These are phyloP conservation scores for Verticillium nubilum DNA, from an alignment of 2,329 filamentous ascomycete genomes.

Conservation along the genomic window DNA sequence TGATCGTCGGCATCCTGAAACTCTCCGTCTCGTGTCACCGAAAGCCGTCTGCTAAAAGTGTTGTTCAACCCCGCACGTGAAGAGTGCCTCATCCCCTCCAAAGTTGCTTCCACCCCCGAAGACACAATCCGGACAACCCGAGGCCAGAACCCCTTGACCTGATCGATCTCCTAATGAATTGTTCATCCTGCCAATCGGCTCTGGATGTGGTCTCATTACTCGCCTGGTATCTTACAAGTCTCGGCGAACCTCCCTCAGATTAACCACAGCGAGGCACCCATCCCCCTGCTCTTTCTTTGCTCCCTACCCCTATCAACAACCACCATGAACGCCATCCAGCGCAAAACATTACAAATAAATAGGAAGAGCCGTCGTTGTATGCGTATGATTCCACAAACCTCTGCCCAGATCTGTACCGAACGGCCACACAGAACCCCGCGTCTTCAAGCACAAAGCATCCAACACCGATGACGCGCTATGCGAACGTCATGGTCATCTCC, in stretches of 20 bases:
- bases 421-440: neutral
- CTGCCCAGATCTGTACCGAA: neutral
- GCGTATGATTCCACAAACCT: neutral
- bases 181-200: neutral
- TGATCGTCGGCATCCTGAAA: neutral
- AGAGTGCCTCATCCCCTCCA: neutral
- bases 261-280: neutral
- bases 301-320: neutral
- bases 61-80: too few species aligned
- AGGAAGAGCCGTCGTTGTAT: neutral
- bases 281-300: neutral
- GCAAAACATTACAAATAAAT: neutral
- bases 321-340: neutral
- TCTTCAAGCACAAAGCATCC: neutral
- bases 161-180: neutral
- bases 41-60: neutral
- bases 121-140: too few species aligned
- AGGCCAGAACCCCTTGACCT: too few species aligned
- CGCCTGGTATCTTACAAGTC: neutral
- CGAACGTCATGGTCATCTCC: conserved; percentile 80
- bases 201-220: neutral
- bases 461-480: conserved; percentile 32
- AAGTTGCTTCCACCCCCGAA: neutral
- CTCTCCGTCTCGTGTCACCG: neutral
- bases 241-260: neutral